These are phyloP conservation scores for Fusarium sp. DNA, from an alignment of 2,329 filamentous ascomycete genomes.

Conservation along the genomic window DNA sequence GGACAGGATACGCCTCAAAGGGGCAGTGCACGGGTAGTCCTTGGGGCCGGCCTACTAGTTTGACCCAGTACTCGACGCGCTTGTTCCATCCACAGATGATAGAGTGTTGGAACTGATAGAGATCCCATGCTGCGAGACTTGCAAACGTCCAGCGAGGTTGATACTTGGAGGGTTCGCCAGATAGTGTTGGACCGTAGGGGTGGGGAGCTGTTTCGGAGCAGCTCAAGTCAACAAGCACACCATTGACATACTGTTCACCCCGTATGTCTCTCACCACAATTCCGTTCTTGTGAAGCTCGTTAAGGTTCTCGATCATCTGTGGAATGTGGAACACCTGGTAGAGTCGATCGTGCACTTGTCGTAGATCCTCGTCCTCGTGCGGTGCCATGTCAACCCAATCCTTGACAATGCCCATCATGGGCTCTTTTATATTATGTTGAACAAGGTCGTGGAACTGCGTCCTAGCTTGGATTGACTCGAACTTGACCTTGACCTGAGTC, in stretches of 20 bases:
- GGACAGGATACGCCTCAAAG: not conserved
- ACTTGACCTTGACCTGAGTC: conserved; percentile 1
- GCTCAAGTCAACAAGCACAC: conserved; percentile 16
- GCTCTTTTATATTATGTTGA: not conserved
- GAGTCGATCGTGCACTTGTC: not conserved
- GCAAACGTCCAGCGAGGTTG: conserved; percentile 11
- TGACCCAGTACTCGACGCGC: not conserved
- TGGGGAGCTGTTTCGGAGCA: not conserved
- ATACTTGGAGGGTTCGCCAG: not conserved
- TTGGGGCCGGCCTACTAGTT: not conserved
- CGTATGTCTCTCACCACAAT: conserved; percentile 10
- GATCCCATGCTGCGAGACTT: conserved; percentile 18
- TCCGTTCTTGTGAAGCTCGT: not conserved
- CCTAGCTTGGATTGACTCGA: not conserved
- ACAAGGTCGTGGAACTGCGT: not conserved
- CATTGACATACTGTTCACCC: conserved; percentile 12
- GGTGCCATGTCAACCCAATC: conserved; percentile 13
- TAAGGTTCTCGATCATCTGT: conserved; percentile 6
- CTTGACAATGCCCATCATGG: conserved; percentile 9
- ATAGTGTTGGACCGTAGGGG: not conserved
- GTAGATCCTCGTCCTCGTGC: not conserved
- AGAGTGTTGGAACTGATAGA: not conserved
- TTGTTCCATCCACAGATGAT: conserved; percentile 1
- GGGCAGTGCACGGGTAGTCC: not conserved
- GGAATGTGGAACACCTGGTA: not conserved